Conservation (phyloP, 2,329 filamentous ascomycete genomes). For the Karstenula rhodostoma region DNA sequence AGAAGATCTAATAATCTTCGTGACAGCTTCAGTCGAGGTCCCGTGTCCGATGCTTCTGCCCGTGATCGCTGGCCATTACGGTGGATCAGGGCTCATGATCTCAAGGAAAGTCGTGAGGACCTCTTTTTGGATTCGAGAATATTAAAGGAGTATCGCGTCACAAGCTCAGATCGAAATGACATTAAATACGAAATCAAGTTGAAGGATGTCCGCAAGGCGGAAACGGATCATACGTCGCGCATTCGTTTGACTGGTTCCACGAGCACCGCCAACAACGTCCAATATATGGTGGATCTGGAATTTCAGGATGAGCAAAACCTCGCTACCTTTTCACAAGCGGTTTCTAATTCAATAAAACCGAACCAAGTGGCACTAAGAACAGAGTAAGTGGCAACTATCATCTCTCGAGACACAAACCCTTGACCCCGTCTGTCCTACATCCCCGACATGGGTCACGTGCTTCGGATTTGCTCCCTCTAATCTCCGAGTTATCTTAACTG, state of each 20-base stretch:
- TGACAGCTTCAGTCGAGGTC: conserved; percentile 19
- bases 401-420: background rate
- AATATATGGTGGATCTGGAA: conserved; percentile 29
- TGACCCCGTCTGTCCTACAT: background rate
- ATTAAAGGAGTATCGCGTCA: conserved; percentile 13
- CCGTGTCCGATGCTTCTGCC: background rate
- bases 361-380: background rate
- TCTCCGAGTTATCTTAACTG: conserved; percentile 11
- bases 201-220: conserved; percentile 20
- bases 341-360: background rate
- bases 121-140: conserved; percentile 10
- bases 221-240: conserved; percentile 25
- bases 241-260: conserved; percentile 32
- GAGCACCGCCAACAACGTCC: conserved; percentile 17
- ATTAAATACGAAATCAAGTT: conserved; percentile 16
- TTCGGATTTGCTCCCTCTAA: too few species aligned
- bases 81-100: conserved; percentile 28
- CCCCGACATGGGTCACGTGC: too few species aligned
- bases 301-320: conserved; percentile 27
- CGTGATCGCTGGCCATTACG: conserved; percentile 21
- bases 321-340: conserved; percentile 16
- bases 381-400: conserved; percentile 2
- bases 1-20: conserved; percentile 18
- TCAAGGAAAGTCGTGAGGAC: background rate
- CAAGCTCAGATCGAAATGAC: background rate